phyloP scores from a whole-genome alignment of 352 stramenopile species.

The Hyaloperonospora brassicae region DNA sequence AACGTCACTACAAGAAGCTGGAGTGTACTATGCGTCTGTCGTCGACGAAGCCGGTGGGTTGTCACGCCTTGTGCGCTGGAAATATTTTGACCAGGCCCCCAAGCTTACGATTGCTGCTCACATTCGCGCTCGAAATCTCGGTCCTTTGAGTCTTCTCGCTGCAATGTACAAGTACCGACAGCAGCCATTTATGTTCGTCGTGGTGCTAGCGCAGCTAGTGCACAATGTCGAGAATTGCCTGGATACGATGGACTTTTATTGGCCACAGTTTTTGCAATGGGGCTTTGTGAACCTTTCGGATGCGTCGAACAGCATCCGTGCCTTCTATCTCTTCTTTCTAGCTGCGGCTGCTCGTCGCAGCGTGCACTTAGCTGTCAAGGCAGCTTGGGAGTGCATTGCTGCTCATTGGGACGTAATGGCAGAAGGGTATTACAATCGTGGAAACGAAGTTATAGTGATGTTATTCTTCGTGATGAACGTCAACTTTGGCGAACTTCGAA shows the following conservation, averaged over 20 bases:
- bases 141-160: constrained; percentile 42
- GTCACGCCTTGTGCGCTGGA: constrained; percentile 43
- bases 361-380: constrained; percentile 47
- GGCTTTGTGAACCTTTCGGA: constrained; percentile 40
- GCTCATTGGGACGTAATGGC: constrained; percentile 55
- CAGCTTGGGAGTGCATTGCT: constrained; percentile 58
- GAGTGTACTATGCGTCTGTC: constrained; percentile 29
- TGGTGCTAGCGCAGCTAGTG: constrained; percentile 53
- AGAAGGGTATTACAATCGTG: constrained; percentile 31
- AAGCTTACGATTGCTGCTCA: constrained; percentile 37
- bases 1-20: constrained; percentile 29
- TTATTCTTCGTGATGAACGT: constrained; percentile 58
- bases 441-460: constrained; percentile 47
- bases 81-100: constrained; percentile 44
- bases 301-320: constrained; percentile 43
- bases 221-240: constrained; percentile 47
- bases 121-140: constrained; percentile 34
- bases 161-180: constrained; percentile 63
- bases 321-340: constrained; percentile 60
- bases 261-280: constrained; percentile 63
- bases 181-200: constrained; percentile 60
- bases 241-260: constrained; percentile 61
- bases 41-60: constrained; percentile 44
- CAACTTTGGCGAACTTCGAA: constrained; percentile 40
- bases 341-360: constrained; percentile 41